Base-by-base conservation (phyloP, 2,329 filamentous ascomycete species). In the Colletotrichum sp. region DNA sequence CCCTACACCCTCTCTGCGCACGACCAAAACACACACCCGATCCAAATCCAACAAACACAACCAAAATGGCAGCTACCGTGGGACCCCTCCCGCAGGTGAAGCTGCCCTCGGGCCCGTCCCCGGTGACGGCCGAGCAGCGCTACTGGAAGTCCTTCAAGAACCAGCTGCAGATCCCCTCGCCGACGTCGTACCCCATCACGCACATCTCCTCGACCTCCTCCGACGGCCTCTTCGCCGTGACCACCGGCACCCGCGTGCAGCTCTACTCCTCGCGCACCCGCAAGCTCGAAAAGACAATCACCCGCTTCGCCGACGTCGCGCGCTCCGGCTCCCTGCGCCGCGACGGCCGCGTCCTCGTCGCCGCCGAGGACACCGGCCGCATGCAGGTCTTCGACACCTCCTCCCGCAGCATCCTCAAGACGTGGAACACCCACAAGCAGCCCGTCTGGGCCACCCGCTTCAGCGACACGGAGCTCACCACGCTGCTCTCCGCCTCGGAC, bases 81-180 rank as follows among this genome's bases (percentile, higher is more conserved):
- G 92, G 92, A 85, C 94, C 95, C 77, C 88, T 98, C 79, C 93
- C 93, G 84, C 93, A 93, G 84, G 88, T 98, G 82, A 98, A 95
- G 89, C 91, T 98, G 82, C 93, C 96, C 73, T 91, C 94, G 78
- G 95, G 95, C 67, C 96, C 96, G 73, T 93, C 94, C 55, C 94
- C 95, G 70, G 87, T 96, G 64, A 98, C 96, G 8, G 93, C 96
- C 36, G 97, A 99, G 88, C 96, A 99, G 87, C 92, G 93, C 79
- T 99, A 99, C 89, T 99, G 98, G 98, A 94, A 94, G 83, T 94
- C 94, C 15, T 99, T 99, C 89, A 96, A 95, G 87, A 97, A 96
- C 80, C 95, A 96, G 79, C 92, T 98, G 74, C 93, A 96, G 77
- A 93, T 99, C 77, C 95, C 97, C 62, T 98, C 96, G 78, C 96